These are phyloP conservation scores for Eutypella sp. DNA, from an alignment of 2,329 filamentous ascomycete genomes.

Conservation along the genomic window DNA sequence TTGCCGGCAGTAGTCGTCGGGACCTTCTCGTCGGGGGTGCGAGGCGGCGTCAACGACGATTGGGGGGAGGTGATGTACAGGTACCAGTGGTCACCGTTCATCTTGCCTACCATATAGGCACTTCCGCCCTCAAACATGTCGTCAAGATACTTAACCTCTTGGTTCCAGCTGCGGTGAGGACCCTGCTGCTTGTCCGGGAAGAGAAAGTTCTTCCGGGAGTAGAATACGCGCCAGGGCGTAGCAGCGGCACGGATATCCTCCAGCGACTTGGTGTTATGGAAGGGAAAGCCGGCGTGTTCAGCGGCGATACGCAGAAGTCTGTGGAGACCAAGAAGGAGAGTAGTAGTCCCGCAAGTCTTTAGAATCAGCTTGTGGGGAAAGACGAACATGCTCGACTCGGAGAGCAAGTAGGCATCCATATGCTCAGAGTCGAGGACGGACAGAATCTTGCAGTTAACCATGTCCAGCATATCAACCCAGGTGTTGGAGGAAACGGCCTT, in stretches of 20 bases:
- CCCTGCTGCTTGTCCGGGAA: conserved; percentile 92
- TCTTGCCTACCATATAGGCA: conserved; percentile 99
- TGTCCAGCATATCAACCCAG: conserved; percentile 96
- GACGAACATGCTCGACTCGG: conserved; percentile 99
- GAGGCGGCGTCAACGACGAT: conserved; percentile 72
- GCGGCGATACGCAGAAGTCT: conserved; percentile 91
- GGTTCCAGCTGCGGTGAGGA: conserved; percentile 94
- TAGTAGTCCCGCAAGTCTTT: conserved; percentile 98
- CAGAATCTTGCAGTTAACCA: conserved; percentile 97
- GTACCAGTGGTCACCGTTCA: conserved; percentile 99
- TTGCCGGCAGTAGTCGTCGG: conserved; percentile 33
- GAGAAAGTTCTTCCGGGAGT: conserved; percentile 97
- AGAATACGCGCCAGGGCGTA: conserved; percentile 92
- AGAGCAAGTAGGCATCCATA: conserved; percentile 93
- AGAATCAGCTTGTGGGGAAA: conserved; percentile 99
- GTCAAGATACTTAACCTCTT: conserved; percentile 90
- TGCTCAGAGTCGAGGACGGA: conserved; percentile 90
- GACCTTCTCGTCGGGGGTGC: conserved; percentile 59
- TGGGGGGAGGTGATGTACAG: conserved; percentile 91
- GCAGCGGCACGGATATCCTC: conserved; percentile 70
- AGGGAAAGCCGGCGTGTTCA: conserved; percentile 81
- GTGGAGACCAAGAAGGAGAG: conserved; percentile 80
- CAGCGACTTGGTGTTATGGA: conserved; percentile 61
- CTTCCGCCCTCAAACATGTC: conserved; percentile 87
- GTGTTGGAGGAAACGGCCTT: conserved; percentile 79